These are phyloP conservation scores for Coemansia sp. DNA, from an alignment of 192 early-diverging fungal species.

Conservation along the genomic window DNA sequence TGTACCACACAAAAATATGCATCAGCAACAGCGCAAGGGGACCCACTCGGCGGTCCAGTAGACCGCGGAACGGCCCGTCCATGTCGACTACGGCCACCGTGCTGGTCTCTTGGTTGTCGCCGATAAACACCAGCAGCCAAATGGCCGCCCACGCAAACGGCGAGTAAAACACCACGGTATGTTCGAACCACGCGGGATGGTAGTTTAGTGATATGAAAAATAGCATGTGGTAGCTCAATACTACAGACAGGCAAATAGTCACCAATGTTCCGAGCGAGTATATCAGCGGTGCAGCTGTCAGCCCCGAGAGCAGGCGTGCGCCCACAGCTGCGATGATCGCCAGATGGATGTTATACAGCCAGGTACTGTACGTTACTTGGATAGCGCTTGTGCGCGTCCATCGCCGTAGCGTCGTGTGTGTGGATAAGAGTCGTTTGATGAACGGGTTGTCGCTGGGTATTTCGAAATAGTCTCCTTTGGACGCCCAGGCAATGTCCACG, in stretches of 20 bases:
- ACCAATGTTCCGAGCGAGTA: slow-evolving; percentile 40
- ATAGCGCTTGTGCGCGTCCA: slow-evolving; percentile 39
- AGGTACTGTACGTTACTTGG: slow-evolving; percentile 42
- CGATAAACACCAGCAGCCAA: slow-evolving; percentile 42
- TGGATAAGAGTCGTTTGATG: slow-evolving; percentile 25
- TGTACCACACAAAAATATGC: slow-evolving; percentile 53
- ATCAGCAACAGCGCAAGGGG: slow-evolving; percentile 33
- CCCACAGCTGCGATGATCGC: slow-evolving; percentile 25
- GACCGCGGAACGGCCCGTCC: slow-evolving; percentile 14
- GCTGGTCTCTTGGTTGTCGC: slow-evolving; percentile 23
- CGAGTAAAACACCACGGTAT: slow-evolving; percentile 37
- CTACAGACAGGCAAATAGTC: slow-evolving; percentile 34
- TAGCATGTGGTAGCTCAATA: slow-evolving; percentile 38
- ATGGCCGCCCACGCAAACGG: slow-evolving; percentile 53
- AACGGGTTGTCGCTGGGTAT: slow-evolving; percentile 27
- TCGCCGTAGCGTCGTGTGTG: slow-evolving; percentile 18
- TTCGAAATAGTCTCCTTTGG: slow-evolving; percentile 30
- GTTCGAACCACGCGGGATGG: slow-evolving; percentile 36
- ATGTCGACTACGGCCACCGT: slow-evolving; percentile 4
- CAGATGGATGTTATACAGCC: slow-evolving; percentile 42
- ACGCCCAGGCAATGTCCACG: slow-evolving; percentile 17
- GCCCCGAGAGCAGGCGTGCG: slow-evolving; percentile 29
- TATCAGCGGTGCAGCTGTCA: slow-evolving; percentile 33
- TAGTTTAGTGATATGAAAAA: slow-evolving; percentile 47
- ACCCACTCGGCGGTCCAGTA: slow-evolving; percentile 35